Percentiles rank a stretch among this genome's conserved stretches.
phyloP scores from a whole-genome alignment of 306 rosid genomes.

The Oemleria cerasiformis region DNA sequence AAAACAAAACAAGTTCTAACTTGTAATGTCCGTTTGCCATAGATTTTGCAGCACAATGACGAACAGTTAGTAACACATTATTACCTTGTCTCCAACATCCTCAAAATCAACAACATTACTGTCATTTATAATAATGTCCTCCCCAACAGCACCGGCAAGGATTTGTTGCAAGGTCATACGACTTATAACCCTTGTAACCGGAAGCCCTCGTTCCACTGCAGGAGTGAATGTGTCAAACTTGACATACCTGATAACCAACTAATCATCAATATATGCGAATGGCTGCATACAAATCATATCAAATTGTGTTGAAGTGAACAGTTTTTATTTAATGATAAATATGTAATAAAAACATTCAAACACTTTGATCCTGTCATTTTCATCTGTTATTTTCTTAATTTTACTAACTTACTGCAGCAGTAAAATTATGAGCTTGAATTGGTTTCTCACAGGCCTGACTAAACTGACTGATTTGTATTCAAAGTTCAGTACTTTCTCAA shows the following conservation, averaged over 20 bases:
- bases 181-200: conserved; percentile 94
- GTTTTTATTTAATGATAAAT: neutral
- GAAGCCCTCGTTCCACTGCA: conserved; percentile 93
- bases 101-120: conserved; percentile 73
- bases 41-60: neutral
- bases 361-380: neutral
- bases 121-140: conserved; percentile 58
- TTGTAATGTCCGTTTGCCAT: neutral
- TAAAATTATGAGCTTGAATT: neutral
- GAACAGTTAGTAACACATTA: conserved; percentile 16
- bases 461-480: neutral
- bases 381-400: neutral
- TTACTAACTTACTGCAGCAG: neutral
- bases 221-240: conserved; percentile 99
- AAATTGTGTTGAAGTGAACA: neutral
- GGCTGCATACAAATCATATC: conserved; percentile 17
- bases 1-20: conserved; percentile 1
- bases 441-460: neutral
- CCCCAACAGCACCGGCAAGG: conserved; percentile 83
- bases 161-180: conserved; percentile 86
- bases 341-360: neutral
- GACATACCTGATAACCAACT: conserved; percentile 76
- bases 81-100: conserved; percentile 82
- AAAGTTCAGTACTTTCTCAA: neutral
- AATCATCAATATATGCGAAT: conserved; percentile 31